These are phyloP conservation scores for Fusarium sp. DNA, from an alignment of 2,329 filamentous ascomycete genomes.

Conservation along the genomic window DNA sequence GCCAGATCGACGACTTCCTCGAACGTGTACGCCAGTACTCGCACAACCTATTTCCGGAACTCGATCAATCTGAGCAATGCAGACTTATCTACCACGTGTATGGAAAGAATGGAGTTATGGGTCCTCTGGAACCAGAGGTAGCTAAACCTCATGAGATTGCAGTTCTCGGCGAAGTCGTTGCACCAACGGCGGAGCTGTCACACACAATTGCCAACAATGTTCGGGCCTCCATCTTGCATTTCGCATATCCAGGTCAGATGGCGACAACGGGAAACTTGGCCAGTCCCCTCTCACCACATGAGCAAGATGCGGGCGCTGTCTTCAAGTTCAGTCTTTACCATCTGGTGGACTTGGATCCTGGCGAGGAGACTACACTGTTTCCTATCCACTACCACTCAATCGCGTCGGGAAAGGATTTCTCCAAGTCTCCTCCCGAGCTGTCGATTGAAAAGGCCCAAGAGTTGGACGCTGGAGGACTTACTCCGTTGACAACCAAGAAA, in stretches of 20 bases:
- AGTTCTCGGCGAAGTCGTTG: conserved; percentile 62
- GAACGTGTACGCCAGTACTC: conserved; percentile 47
- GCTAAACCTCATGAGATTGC: conserved; percentile 58
- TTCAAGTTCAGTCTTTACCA: conserved; percentile 64
- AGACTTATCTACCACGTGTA: conserved; percentile 62
- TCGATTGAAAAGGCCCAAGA: no score
- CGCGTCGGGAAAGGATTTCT: no score
- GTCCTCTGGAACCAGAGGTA: conserved; percentile 47
- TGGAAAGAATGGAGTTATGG: conserved; percentile 58
- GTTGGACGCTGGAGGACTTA: no score
- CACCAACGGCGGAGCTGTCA: conserved; percentile 60
- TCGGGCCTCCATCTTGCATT: conserved; percentile 61
- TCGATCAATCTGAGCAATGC: conserved; percentile 50
- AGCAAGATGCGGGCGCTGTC: conserved; percentile 54
- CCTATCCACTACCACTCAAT: no score
- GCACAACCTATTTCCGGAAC: conserved; percentile 42
- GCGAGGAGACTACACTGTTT: conserved; percentile 8
- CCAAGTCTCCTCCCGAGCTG: no score
- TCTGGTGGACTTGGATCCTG: conserved; percentile 57
- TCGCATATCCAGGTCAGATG: conserved; percentile 62
- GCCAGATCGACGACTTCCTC: conserved; percentile 57
- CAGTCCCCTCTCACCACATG: conserved; percentile 42
- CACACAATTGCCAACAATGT: conserved; percentile 59
- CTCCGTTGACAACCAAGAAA: not conserved
- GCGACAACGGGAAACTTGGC: conserved; percentile 67